Base-by-base conservation (phyloP, 805 yeast species). In the Komagataella pastoris region DNA sequence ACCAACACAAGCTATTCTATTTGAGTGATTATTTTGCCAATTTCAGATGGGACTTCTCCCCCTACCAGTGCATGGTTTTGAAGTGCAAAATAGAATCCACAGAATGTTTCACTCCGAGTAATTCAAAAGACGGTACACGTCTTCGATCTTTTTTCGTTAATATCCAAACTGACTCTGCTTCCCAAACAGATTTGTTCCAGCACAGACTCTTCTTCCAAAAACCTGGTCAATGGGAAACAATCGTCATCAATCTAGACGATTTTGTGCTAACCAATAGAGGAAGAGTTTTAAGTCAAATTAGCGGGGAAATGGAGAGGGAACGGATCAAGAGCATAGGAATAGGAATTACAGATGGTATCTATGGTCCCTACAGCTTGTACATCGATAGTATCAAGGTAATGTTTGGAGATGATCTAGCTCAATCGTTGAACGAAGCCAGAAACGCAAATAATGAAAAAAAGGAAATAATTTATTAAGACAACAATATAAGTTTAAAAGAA, bases 241-340 rank as follows among this genome's bases (percentile, higher is more conserved):
- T 87, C 12, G 77, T 83, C 24, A 80, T 88, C 40, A 88, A 93
- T 47, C 69, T 88, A 50, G 76, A 80, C 56, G 89, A 84, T 61
- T 86, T 88, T 65, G 89, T 88, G 50, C 73, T 87, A 65, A 88
- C 95, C 19, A 86, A 85, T 63, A 80, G 85, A 73, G 96, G 96
- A n/a, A 55, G 53, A 48, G 58, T 68, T 14, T 72, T 75, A 47
- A 74, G 77, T 46, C 84, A 80, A 64, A 73, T 72, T 51, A 81
- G 79, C 57, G 70, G 71, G 50, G 72, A 70, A 36, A 69, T 87
- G 63, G 84, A 86, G 62, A 79, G 76, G 58, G 71, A 77, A 18
- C 77, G 78, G 55, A 78, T 87, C 50, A 80, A 81, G 58, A 82
- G 90, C 3, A 69, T 87, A 17, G 96, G 96, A 1, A 66, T 87